These are phyloP conservation scores for Syzygium grande DNA, from an alignment of 345 rosid species.

Conservation along the genomic window DNA sequence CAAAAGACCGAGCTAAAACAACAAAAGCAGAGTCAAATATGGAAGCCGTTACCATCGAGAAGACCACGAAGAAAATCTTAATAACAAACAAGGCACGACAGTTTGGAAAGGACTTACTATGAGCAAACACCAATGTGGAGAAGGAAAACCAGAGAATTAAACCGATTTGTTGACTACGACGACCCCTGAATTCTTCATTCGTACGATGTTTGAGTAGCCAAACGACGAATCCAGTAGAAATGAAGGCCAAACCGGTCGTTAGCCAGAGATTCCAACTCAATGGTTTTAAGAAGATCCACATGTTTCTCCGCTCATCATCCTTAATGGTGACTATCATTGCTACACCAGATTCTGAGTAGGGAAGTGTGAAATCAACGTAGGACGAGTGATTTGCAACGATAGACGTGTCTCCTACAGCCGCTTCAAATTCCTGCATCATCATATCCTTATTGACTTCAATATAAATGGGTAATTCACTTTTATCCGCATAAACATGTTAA, in stretches of 20 bases:
- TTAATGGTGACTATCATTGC: slow-evolving; percentile 52
- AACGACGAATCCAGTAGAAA: slow-evolving; percentile 46
- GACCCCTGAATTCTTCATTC: slow-evolving; percentile 59
- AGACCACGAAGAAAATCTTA: neutral
- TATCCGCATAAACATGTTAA: no score
- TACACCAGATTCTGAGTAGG: slow-evolving; percentile 62
- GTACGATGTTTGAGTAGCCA: slow-evolving; percentile 74
- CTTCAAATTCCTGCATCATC: slow-evolving; percentile 32
- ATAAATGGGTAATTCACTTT: neutral
- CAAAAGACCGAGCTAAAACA: neutral
- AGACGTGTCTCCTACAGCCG: slow-evolving; percentile 55
- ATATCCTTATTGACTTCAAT: neutral
- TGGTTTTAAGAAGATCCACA: slow-evolving; percentile 69
- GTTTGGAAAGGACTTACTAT: slow-evolving; percentile 39
- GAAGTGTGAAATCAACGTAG: slow-evolving; percentile 57
- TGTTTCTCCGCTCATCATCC: slow-evolving; percentile 22
- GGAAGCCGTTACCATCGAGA: neutral
- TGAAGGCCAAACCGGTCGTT: slow-evolving; percentile 37
- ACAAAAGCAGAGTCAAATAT: neutral
- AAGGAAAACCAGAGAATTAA: slow-evolving; percentile 54
- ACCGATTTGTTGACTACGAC: slow-evolving; percentile 29
- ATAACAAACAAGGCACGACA: slow-evolving; percentile 25
- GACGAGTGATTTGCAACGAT: slow-evolving; percentile 32
- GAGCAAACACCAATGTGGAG: neutral
- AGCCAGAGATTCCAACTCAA: slow-evolving; percentile 59